phyloP scores from a whole-genome alignment of 177 flowering plant species.

The Tripterygium wilfordii region DNA sequence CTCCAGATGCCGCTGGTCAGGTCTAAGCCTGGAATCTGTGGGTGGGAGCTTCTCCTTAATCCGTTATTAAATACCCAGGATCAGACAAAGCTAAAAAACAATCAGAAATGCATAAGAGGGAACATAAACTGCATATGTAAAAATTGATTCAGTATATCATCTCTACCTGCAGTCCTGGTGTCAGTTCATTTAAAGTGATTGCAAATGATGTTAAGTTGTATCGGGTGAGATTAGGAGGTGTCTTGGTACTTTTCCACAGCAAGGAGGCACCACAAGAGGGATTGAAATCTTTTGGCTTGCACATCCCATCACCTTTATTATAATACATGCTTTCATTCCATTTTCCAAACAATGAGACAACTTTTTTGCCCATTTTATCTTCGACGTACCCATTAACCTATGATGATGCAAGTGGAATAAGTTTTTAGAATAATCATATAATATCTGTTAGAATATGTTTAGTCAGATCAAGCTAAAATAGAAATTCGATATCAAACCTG shows the following conservation, averaged over 20 bases:
- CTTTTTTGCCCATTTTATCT: constrained; percentile 55
- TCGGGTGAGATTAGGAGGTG: constrained; percentile 64
- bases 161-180: constrained; percentile 79
- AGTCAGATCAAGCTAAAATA: too few species aligned
- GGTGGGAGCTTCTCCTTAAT: constrained; percentile 96
- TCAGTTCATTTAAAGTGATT: constrained; percentile 78
- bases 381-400: constrained; percentile 88
- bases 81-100: constrained; percentile 46
- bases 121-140: constrained; percentile 13
- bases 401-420: background rate
- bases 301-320: constrained; percentile 35
- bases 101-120: constrained; percentile 30
- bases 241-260: constrained; percentile 66
- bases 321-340: constrained; percentile 94
- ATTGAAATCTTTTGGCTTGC: constrained; percentile 36
- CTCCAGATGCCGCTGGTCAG: constrained; percentile 91
- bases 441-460: too few species aligned
- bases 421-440: too few species aligned
- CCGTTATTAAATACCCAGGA: constrained; percentile 51
- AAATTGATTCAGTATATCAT: constrained; percentile 17
- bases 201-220: constrained; percentile 92
- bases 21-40: constrained; percentile 92
- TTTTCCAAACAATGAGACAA: constrained; percentile 71
- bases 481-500: constrained; percentile 45
- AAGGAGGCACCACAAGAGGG: constrained; percentile 39